Percentiles rank a stretch among this genome's conserved stretches.
phyloP scores from a whole-genome alignment of 1,139 yeast genomes.

The Geotrichum histeridarum region DNA sequence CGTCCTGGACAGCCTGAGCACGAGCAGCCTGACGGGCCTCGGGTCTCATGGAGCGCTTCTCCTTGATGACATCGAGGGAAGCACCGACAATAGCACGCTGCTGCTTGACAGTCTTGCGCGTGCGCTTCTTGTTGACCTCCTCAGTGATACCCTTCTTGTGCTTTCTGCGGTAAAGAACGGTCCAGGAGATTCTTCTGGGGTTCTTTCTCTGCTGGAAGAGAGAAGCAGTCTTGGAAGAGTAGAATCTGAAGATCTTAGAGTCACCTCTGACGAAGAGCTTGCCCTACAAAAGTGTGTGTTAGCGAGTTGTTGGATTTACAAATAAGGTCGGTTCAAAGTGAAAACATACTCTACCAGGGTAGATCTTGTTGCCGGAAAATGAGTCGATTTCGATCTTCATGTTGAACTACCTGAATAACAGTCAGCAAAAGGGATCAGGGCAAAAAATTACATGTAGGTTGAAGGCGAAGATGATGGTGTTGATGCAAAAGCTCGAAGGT shows the following conservation, averaged over 20 bases:
- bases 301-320: neutral
- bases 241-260: slow-evolving; percentile 99
- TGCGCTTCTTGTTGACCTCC: slow-evolving; percentile 94
- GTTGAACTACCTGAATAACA: slow-evolving; percentile 26
- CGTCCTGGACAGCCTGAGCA: slow-evolving; percentile 83
- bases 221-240: slow-evolving; percentile 95
- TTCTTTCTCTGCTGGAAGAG: slow-evolving; percentile 99
- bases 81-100: slow-evolving; percentile 99
- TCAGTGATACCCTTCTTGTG: slow-evolving; percentile 99
- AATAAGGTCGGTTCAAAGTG: neutral
- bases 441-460: no score
- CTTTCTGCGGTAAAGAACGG: slow-evolving; percentile 98
- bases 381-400: slow-evolving; percentile 99
- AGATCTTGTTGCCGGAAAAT: slow-evolving; percentile 98
- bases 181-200: slow-evolving; percentile 99
- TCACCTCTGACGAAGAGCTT: slow-evolving; percentile 98
- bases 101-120: slow-evolving; percentile 96
- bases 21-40: slow-evolving; percentile 97
- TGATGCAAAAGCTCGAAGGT: neutral
- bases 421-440: slow-evolving; percentile 2
- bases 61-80: slow-evolving; percentile 94
- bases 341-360: slow-evolving; percentile 92
- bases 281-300: slow-evolving; percentile 45
- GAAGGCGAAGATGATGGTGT: neutral
- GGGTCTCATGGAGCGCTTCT: slow-evolving; percentile 94